These are phyloP conservation scores for Saccharomycopsis selenospora DNA, from an alignment of 805 yeast species.

Conservation along the genomic window DNA sequence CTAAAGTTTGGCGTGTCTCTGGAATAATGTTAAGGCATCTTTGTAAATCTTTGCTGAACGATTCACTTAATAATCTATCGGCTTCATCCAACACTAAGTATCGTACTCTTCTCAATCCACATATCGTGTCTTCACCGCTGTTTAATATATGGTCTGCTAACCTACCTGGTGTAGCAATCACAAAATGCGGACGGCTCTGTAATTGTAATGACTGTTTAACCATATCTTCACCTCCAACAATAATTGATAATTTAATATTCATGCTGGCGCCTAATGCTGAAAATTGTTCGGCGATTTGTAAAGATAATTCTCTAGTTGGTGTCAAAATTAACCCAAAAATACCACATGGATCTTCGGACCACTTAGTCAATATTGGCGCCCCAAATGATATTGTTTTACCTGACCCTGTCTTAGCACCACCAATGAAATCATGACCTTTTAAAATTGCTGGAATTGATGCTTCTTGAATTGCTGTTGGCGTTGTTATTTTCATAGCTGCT, in stretches of 20 bases:
- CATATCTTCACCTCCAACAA: conserved; percentile 95
- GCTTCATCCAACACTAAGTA: conserved; percentile 93
- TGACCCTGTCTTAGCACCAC: conserved; percentile 97
- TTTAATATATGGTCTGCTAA: conserved; percentile 83
- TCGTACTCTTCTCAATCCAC: conserved; percentile 70
- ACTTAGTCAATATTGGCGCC: conserved; percentile 89
- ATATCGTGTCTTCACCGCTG: conserved; percentile 82
- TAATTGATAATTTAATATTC: conserved; percentile 74
- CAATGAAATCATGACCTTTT: conserved; percentile 84
- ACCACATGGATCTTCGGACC: conserved; percentile 95
- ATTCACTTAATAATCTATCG: conserved; percentile 77
- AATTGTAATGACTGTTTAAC: conserved; percentile 79
- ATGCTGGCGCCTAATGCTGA: conserved; percentile 84
- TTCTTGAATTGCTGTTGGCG: conserved; percentile 81
- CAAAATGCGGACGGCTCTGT: conserved; percentile 83
- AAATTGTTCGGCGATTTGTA: conserved; percentile 96
- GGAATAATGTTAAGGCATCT: conserved; percentile 72
- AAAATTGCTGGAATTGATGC: conserved; percentile 86
- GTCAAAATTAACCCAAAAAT: conserved; percentile 84
- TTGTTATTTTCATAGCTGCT: conserved; percentile 67
- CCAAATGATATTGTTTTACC: conserved; percentile 98
- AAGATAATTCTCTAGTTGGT: conserved; percentile 89
- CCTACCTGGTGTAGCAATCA: conserved; percentile 96
- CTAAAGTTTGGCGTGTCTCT: conserved; percentile 69
- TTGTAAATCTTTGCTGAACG: conserved; percentile 73